phyloP scores from a whole-genome alignment of 2,329 filamentous ascomycete species.

The Sordariomycetes sp. region DNA sequence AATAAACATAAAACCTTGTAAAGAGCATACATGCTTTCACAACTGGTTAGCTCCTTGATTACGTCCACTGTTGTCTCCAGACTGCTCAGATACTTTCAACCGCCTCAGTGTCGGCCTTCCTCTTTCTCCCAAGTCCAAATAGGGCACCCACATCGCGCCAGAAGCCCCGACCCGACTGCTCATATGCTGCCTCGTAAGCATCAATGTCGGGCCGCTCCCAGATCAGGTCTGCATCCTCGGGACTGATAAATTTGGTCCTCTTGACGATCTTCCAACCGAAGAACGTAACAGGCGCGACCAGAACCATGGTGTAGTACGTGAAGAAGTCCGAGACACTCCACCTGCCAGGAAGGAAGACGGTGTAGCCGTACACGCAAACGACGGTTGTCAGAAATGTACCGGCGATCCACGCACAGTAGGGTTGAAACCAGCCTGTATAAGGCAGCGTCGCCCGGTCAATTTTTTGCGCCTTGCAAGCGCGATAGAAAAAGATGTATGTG shows the following conservation, averaged over 20 bases:
- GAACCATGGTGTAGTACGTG: conserved; percentile 47
- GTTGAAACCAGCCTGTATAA: conserved; percentile 50
- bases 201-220: conserved; percentile 53
- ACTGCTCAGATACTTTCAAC: too few relatives aligned
- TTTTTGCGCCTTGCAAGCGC: conserved; percentile 42
- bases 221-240: conserved; percentile 47
- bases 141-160: too few relatives aligned
- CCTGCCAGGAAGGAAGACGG: conserved; percentile 34
- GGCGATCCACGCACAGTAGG: conserved; percentile 42
- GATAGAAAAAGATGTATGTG: conserved; percentile 37
- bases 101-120: too few relatives aligned
- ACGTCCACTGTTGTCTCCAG: too few relatives aligned
- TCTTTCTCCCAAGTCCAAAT: too few relatives aligned
- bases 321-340: conserved; percentile 28
- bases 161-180: too few relatives aligned
- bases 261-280: conserved; percentile 56
- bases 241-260: conserved; percentile 42
- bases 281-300: conserved; percentile 44
- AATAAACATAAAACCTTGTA: too few relatives aligned
- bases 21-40: too few relatives aligned
- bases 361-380: not conserved
- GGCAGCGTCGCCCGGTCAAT: conserved; percentile 42
- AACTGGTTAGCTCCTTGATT: too few relatives aligned
- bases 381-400: not conserved
- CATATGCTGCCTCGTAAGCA: conserved; percentile 46